A percentile compares a stretch with the other conserved stretches of the same genome.
phyloP scores from a whole-genome alignment of 2,329 filamentous ascomycete genomes.

The Sordariomycetes sp. region DNA sequence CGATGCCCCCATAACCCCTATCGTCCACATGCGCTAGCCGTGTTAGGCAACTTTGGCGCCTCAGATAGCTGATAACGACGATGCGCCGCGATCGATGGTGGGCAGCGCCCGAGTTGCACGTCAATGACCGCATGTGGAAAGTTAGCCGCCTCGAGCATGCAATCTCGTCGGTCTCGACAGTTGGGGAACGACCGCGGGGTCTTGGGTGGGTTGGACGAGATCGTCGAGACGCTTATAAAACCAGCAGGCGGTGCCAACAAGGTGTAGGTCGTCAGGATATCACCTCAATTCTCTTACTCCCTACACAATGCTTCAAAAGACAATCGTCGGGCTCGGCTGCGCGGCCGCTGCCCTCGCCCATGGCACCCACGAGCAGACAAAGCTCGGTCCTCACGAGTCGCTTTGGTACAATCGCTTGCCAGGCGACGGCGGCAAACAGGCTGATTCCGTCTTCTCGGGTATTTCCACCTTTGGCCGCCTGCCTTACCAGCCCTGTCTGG shows the following conservation, averaged over 20 bases:
- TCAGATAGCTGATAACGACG: background rate
- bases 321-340: slow-evolving; percentile 21
- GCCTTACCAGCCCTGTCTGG: slow-evolving; percentile 67
- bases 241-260: no score
- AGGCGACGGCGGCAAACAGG: slow-evolving; percentile 73
- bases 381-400: slow-evolving; percentile 61
- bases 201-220: no score
- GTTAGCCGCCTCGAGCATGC: background rate
- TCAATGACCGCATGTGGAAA: background rate
- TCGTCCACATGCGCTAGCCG: background rate
- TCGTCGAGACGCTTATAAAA: background rate
- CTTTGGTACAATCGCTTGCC: slow-evolving; percentile 79
- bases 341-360: slow-evolving; percentile 49
- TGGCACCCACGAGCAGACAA: slow-evolving; percentile 48
- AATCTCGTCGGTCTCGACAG: background rate
- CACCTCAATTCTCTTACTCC: background rate
- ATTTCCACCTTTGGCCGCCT: slow-evolving; percentile 80
- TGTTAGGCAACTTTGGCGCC: background rate
- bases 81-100: background rate
- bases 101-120: background rate
- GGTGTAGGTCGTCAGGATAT: no score
- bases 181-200: background rate
- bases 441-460: slow-evolving; percentile 80
- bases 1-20: background rate
- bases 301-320: background rate